Base-by-base conservation (phyloP, 2,329 filamentous ascomycete genomes). In the Didymella segeticola region DNA sequence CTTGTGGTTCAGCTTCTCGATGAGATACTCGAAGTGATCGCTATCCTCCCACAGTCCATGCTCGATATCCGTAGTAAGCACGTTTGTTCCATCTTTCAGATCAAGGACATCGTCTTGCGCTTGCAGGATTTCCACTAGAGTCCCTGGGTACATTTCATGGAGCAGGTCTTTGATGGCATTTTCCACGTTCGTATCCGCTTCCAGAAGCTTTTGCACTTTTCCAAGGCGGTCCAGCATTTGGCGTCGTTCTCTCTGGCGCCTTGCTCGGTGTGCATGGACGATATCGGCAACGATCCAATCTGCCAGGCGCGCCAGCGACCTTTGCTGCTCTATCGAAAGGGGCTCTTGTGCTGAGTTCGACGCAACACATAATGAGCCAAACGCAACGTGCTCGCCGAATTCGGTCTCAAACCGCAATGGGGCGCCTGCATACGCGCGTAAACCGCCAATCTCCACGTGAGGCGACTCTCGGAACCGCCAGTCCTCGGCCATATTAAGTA, bases 21-120 rank as follows among this genome's bases (percentile, higher is more conserved):
- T 77, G 11, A 77, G 57, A 3, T 75, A 58, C 10, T 80, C 75
- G 8, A 80, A 71, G 10, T 71, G 67, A 6, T 71, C 70, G 5
- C 63, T 63, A 25, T 80, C 78, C 60, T 81, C 79, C 78, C 78
- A 81, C 0, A 80, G 36, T 0, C 77, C 76, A 5, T 77, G 66
- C 17, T 75, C 68, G 0, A 78, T 41, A 0, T 75, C 69, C 0
- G 57, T 49, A 5, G 67, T 55, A 0, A 57, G 34, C 14, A 79
- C 64, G 0, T 63, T 58, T 0, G 56, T 61, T 2, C 67, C 67
- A 0, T 69, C 64, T 10, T 68, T 60, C 3, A 76, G 45, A 2
- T 60, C 41, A 1, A 77, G 59, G 0, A 54, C 42, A 2, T 60
- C 61, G 17, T 68, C 59, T 6, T 57, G 64, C 5, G 64, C 50